A percentile compares a stretch with the other conserved stretches of the same genome.
These are phyloP conservation scores for Pilobolus umbonatus DNA, from an alignment of 192 early-diverging fungal species.

Conservation along the genomic window DNA sequence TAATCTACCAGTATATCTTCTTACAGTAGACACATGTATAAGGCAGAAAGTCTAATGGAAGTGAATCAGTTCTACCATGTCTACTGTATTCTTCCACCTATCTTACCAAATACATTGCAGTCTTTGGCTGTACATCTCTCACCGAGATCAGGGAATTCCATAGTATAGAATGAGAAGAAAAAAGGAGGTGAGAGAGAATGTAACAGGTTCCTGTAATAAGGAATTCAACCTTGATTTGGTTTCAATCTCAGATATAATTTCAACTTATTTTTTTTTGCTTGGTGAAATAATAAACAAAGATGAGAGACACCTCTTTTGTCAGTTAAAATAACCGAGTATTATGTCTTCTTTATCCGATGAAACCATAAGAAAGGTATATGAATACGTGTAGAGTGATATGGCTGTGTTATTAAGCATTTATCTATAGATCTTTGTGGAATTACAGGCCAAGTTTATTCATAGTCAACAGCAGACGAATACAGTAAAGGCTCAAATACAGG, in stretches of 20 bases:
- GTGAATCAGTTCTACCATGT: neutral
- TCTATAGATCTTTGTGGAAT: slow-evolving; percentile 53
- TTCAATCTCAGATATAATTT: too few relatives aligned
- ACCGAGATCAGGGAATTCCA: slow-evolving; percentile 72
- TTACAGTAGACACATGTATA: slow-evolving; percentile 53
- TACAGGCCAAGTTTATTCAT: slow-evolving; percentile 60
- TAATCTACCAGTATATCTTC: slow-evolving; percentile 43
- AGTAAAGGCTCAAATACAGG: slow-evolving; percentile 57
- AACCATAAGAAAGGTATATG: slow-evolving; percentile 16
- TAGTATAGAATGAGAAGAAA: slow-evolving; percentile 20
- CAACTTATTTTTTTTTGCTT: neutral
- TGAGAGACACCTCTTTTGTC: too few relatives aligned
- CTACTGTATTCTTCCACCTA: neutral
- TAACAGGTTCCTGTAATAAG: too few relatives aligned
- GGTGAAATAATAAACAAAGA: neutral
- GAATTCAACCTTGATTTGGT: too few relatives aligned
- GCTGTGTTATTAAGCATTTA: neutral
- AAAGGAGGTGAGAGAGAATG: neutral
- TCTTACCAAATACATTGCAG: slow-evolving; percentile 52
- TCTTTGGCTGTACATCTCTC: slow-evolving; percentile 55
- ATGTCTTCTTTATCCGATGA: slow-evolving; percentile 20
- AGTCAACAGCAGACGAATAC: slow-evolving; percentile 54
- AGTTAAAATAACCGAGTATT: too few relatives aligned
- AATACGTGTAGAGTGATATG: neutral
- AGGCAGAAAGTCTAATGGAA: slow-evolving; percentile 42